Percentiles rank a stretch among this genome's conserved stretches.
Evolutionary conservation across 257 asterid species (phyloP).

Genomic region (Solanum ahanhuiri): DNA sequence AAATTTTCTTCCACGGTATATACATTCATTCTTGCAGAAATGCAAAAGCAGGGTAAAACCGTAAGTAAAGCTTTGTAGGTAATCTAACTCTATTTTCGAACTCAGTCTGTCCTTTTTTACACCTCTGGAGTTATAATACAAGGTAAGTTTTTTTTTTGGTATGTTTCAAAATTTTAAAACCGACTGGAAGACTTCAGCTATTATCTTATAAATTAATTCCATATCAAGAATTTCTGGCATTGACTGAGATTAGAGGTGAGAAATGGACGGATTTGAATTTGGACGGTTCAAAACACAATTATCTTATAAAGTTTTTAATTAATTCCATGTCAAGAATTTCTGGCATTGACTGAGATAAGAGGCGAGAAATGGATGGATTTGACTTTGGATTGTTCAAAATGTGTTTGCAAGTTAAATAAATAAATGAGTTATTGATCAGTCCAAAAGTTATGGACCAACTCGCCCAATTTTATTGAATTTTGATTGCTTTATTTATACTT

Average conservation of each 20-base stretch:
- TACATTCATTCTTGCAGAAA: background rate
- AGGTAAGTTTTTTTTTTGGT: background rate
- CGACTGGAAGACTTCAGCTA: accelerated
- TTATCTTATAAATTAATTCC: background rate
- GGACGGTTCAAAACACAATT: background rate
- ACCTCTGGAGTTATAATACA: accelerated
- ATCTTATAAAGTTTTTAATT: background rate
- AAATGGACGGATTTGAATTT: too few relatives aligned
- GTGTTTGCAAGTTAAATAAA: background rate
- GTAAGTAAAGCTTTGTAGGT: background rate
- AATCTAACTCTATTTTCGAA: background rate
- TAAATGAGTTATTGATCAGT: background rate
- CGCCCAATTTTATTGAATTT: background rate
- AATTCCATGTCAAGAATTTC: background rate
- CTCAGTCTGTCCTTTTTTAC: background rate
- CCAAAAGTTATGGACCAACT: background rate
- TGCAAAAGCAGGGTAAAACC: background rate
- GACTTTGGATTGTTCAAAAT: background rate
- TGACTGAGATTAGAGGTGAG: too few relatives aligned
- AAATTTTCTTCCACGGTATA: background rate
- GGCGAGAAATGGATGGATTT: background rate
- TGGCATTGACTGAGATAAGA: too few relatives aligned
- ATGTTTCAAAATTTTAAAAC: background rate
- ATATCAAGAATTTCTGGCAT: background rate
- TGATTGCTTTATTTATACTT: background rate